Conservation (phyloP, 306 rosid species). For the Cajanus cajan region DNA sequence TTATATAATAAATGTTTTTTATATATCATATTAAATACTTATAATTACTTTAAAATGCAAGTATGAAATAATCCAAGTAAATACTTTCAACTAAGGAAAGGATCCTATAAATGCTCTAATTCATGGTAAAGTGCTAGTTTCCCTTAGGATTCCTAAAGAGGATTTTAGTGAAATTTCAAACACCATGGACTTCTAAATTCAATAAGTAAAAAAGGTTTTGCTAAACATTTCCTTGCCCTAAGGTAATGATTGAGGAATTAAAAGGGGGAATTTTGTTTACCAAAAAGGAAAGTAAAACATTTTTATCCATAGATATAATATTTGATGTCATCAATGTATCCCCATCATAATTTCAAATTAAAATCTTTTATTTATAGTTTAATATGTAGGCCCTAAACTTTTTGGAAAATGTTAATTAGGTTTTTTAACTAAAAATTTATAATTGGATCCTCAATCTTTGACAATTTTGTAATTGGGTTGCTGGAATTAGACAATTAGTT, state of each 20-base stretch:
- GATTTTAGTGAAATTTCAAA: not conserved
- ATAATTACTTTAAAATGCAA: not conserved
- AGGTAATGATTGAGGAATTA: not conserved
- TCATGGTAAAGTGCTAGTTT: not conserved
- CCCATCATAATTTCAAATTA: not conserved
- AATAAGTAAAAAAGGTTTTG: not conserved
- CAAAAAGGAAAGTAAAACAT: not conserved
- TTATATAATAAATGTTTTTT: not conserved
- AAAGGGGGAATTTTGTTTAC: not conserved
- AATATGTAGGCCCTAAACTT: too few species aligned
- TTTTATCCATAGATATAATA: not conserved
- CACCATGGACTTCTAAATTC: not conserved
- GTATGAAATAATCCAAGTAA: not conserved
- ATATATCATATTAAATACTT: too few species aligned
- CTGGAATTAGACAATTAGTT: too few species aligned
- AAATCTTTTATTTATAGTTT: not conserved
- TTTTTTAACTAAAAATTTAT: too few species aligned
- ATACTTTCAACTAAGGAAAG: not conserved
- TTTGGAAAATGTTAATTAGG: too few species aligned
- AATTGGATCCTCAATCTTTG: too few species aligned
- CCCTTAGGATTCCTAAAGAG: not conserved
- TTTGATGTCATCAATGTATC: not conserved
- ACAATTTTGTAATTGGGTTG: too few species aligned
- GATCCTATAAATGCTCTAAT: too few species aligned
- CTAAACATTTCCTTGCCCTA: not conserved